These are phyloP conservation scores for Priceomyces medius DNA, from an alignment of 805 yeast genomes.

Conservation along the genomic window DNA sequence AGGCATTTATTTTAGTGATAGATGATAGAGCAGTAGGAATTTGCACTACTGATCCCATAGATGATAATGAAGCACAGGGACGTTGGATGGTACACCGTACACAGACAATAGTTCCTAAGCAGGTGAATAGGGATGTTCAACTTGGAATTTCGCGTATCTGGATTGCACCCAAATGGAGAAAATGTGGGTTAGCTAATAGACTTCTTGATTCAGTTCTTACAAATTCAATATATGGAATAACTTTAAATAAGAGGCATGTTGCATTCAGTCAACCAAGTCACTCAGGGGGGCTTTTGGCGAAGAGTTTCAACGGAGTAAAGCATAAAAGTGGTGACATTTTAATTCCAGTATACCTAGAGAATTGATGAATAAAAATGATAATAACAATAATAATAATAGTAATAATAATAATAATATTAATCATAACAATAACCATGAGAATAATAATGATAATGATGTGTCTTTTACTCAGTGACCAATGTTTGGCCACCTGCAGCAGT, in stretches of 20 bases:
- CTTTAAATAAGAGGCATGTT: slow-evolving; percentile 41
- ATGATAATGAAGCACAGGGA: slow-evolving; percentile 29
- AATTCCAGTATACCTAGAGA: slow-evolving; percentile 49
- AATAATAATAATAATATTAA: too few relatives aligned
- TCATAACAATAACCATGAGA: too few relatives aligned
- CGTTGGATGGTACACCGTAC: slow-evolving; percentile 61
- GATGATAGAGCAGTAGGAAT: slow-evolving; percentile 53
- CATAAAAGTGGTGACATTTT: slow-evolving; percentile 53
- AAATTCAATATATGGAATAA: slow-evolving; percentile 50
- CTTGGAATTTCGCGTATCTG: slow-evolving; percentile 44
- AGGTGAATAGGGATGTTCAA: slow-evolving; percentile 31
- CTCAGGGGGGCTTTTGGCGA: slow-evolving; percentile 61
- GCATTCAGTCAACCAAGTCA: slow-evolving; percentile 76
- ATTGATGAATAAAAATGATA: slow-evolving; percentile 6
- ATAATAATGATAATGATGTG: neutral
- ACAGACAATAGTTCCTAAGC: slow-evolving; percentile 50
- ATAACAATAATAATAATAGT: too few relatives aligned
- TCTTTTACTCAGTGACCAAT: slow-evolving; percentile 23
- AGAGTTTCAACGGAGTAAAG: slow-evolving; percentile 50
- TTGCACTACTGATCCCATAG: slow-evolving; percentile 50
- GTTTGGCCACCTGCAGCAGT: slow-evolving; percentile 30
- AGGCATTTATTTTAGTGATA: slow-evolving; percentile 49
- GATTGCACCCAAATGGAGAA: slow-evolving; percentile 47
- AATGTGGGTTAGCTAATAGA: slow-evolving; percentile 48
- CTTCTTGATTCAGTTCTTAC: slow-evolving; percentile 45